phyloP scores from a whole-genome alignment of 1,139 yeast genomes.

The Hyphopichia burtonii region DNA sequence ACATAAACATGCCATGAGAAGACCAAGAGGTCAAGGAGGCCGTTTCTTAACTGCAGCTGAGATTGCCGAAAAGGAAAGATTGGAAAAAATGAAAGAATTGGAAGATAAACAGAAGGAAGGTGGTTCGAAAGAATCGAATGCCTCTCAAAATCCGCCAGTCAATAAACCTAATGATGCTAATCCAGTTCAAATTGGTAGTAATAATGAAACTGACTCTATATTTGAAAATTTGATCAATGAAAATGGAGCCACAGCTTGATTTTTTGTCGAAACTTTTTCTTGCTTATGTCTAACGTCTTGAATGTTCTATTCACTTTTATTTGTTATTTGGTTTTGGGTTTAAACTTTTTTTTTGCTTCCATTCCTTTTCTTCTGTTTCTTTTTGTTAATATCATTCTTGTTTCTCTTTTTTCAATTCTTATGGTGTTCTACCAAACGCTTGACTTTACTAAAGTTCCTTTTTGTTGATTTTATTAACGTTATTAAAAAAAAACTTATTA shows the following conservation, averaged over 20 bases:
- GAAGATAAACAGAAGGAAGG: conserved; percentile 25
- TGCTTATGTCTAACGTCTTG: neutral
- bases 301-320: neutral
- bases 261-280: neutral
- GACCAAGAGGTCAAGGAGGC: conserved; percentile 99
- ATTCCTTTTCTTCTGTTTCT: too few relatives aligned
- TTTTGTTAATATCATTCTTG: too few relatives aligned
- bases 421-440: neutral
- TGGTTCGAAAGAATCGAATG: neutral
- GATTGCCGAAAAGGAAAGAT: conserved; percentile 77
- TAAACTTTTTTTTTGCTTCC: too few relatives aligned
- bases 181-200: conserved; percentile 1
- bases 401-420: too few relatives aligned
- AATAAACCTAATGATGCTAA: neutral
- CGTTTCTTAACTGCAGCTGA: conserved; percentile 95
- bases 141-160: neutral
- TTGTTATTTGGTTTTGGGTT: neutral
- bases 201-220: conserved; percentile 13
- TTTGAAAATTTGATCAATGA: conserved; percentile 14
- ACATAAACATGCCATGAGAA: conserved; percentile 98
- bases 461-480: neutral
- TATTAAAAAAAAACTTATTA: neutral
- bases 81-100: conserved; percentile 47
- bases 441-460: too few relatives aligned
- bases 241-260: neutral